Evolutionary conservation across 1,139 yeast genomes (phyloP).

Genomic region (Lodderomyces margitis): DNA sequence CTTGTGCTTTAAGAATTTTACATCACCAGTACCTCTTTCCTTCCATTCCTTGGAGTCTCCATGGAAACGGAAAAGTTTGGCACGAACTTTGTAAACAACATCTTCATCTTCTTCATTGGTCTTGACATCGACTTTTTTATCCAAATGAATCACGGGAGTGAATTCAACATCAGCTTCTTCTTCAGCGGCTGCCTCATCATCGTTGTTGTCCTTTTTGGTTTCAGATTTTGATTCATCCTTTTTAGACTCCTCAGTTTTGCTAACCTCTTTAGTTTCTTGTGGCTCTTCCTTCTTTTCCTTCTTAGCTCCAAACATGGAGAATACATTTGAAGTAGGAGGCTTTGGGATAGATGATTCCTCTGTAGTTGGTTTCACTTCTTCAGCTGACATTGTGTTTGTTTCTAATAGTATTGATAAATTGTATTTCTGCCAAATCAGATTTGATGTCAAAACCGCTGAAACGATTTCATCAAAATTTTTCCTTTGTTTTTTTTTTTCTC

Average conservation of each 20-base stretch:
- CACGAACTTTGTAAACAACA: slow-evolving; percentile 82
- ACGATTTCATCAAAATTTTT: too few species aligned
- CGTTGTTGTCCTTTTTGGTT: slow-evolving; percentile 32
- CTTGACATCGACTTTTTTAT: slow-evolving; percentile 86
- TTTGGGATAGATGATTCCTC: slow-evolving; percentile 25
- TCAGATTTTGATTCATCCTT: slow-evolving; percentile 18
- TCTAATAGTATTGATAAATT: too few species aligned
- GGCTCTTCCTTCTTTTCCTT: slow-evolving; percentile 56
- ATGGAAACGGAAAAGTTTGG: slow-evolving; percentile 90
- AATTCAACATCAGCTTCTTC: slow-evolving; percentile 95
- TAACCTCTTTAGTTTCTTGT: slow-evolving; percentile 24
- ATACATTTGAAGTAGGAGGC: slow-evolving; percentile 75
- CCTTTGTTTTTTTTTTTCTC: too few species aligned
- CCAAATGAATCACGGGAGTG: slow-evolving; percentile 93
- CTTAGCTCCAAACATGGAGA: slow-evolving; percentile 89
- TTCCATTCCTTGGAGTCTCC: slow-evolving; percentile 91
- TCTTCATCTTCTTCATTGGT: slow-evolving; percentile 97
- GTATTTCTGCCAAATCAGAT: too few species aligned
- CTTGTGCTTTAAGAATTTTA: slow-evolving; percentile 90
- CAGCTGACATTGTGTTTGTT: slow-evolving; percentile 38
- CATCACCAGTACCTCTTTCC: slow-evolving; percentile 99
- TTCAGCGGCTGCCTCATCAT: slow-evolving; percentile 67
- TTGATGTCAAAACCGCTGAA: too few species aligned
- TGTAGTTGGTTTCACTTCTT: slow-evolving; percentile 33
- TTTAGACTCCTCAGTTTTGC: slow-evolving; percentile 35